Conservation (phyloP, 352 stramenopile genomes). For the Pythium phragmitis region DNA sequence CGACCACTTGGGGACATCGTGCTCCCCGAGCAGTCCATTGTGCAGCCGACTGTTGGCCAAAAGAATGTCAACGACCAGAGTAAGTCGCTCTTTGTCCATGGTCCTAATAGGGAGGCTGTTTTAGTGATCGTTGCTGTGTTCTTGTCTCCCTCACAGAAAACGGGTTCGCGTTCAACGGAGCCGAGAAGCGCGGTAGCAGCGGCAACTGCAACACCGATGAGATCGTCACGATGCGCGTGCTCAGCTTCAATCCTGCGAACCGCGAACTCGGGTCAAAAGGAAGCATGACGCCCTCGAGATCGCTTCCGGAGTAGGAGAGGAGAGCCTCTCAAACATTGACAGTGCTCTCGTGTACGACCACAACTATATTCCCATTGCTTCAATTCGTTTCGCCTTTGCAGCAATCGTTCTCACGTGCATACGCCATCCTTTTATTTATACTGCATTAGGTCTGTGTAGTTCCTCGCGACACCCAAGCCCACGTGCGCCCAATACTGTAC, state of each 20-base stretch:
- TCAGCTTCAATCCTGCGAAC: slow-evolving; percentile 18
- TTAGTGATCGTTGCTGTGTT: neutral
- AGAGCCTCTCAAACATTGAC: too few species aligned
- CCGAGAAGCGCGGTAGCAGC: slow-evolving; percentile 12
- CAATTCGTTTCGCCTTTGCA: neutral
- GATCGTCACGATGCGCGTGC: slow-evolving; percentile 34
- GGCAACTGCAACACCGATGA: slow-evolving; percentile 19
- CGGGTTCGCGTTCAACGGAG: slow-evolving; percentile 39
- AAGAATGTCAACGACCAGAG: neutral
- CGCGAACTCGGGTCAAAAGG: neutral
- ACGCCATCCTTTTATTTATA: slow-evolving; percentile 16
- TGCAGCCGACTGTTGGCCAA: neutral
- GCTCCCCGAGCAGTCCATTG: slow-evolving; percentile 17
- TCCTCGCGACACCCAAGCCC: too few species aligned
- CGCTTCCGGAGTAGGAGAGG: neutral
- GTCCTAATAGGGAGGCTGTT: neutral
- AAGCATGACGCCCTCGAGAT: neutral
- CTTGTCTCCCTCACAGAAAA: slow-evolving; percentile 15
- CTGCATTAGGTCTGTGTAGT: neutral
- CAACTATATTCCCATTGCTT: too few species aligned
- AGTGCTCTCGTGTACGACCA: too few species aligned
- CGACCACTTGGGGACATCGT: slow-evolving; percentile 15
- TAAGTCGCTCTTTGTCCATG: slow-evolving; percentile 8
- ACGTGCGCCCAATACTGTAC: too few species aligned
- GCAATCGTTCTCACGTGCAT: neutral